Percentiles rank a stretch among this genome's conserved stretches.
These are phyloP conservation scores for Aspergillus aculeatinus DNA, from an alignment of 2,329 filamentous ascomycete genomes.

Conservation along the genomic window DNA sequence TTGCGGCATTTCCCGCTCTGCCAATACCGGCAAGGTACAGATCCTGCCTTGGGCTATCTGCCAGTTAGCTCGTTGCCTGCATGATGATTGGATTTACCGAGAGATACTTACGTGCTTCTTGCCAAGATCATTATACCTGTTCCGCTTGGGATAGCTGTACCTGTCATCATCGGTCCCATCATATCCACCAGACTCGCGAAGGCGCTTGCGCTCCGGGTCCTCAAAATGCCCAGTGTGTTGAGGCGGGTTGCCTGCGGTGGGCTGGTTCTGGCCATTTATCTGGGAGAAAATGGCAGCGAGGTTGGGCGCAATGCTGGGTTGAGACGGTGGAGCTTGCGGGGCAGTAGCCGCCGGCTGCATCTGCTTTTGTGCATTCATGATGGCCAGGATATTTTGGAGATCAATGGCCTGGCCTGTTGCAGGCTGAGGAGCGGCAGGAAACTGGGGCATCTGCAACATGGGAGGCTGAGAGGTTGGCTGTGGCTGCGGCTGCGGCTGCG, in stretches of 20 bases:
- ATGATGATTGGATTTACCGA: not conserved
- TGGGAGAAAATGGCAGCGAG: slow-evolving; percentile 38
- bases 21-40: slow-evolving; percentile 54
- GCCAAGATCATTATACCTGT: slow-evolving; percentile 32
- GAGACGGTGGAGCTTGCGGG: slow-evolving; percentile 27
- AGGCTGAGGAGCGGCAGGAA: slow-evolving; percentile 25
- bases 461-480: slow-evolving; percentile 23
- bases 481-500: slow-evolving; percentile 27
- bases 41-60: slow-evolving; percentile 43
- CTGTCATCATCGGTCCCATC: slow-evolving; percentile 34
- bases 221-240: slow-evolving; percentile 32
- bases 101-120: slow-evolving; percentile 39
- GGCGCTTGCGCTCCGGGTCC: slow-evolving; percentile 44
- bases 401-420: slow-evolving; percentile 32
- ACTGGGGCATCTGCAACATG: slow-evolving; percentile 30
- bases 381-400: slow-evolving; percentile 40
- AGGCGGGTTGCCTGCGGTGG: slow-evolving; percentile 10
- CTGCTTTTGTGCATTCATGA: slow-evolving; percentile 40
- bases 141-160: slow-evolving; percentile 36
- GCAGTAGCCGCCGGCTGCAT: slow-evolving; percentile 32
- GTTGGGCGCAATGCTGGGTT: slow-evolving; percentile 32
- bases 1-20: slow-evolving; percentile 55
- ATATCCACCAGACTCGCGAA: slow-evolving; percentile 34
- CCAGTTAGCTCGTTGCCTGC: slow-evolving; percentile 13
- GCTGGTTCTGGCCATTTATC: slow-evolving; percentile 28